Base-by-base conservation (phyloP, 2,329 filamentous ascomycete genomes). In the Mycosphaerella arachidis region DNA sequence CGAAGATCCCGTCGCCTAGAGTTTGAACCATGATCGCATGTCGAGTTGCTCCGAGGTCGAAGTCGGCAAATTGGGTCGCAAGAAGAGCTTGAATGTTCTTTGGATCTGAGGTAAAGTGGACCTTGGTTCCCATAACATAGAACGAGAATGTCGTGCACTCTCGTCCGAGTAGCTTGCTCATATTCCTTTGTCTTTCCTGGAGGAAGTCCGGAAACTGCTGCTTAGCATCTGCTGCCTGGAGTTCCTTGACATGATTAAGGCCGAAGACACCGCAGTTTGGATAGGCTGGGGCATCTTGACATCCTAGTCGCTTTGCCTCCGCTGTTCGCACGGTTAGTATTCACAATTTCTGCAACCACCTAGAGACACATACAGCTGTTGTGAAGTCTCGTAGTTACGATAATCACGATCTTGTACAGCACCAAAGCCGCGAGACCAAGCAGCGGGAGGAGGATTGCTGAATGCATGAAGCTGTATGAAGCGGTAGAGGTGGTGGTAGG, bases 41-140 rank as follows among this genome's bases (percentile, higher is more conserved):
- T 16, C 72, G 60, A 8, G 63, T 58, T 0, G 64, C 53, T 16
- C 72, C 72, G 4, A 73, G 62, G 54, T 70, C 68, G 51, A 65
- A 74, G 55, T 74, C 72, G 3, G 59, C 52, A 52, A 73, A 73
- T 45, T 69, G 63, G 3, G 66, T 69, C 1, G 72, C 72, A 20
- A 74, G 66, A 53, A 74, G 61, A 20, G 72, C 71, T 55, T 75
- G 69, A 48, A 75, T 72, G 56, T 75, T 75, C 60, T 70, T 69
- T 1, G 72, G 71, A 46, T 74, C 71, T 29, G 58, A 62, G 4
- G 72, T 73, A 53, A 71, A 67, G 59, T 63, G 66, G 16, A 66
- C 57, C 6, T 60, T 64, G 20, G 69, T 67, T 18, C 69, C 71
- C 16, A 72, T 53, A 20, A 68, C 52, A 5, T 58, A 58, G 13